phyloP scores from a whole-genome alignment of 306 rosid species.

The Herpetospermum pedunculosum region DNA sequence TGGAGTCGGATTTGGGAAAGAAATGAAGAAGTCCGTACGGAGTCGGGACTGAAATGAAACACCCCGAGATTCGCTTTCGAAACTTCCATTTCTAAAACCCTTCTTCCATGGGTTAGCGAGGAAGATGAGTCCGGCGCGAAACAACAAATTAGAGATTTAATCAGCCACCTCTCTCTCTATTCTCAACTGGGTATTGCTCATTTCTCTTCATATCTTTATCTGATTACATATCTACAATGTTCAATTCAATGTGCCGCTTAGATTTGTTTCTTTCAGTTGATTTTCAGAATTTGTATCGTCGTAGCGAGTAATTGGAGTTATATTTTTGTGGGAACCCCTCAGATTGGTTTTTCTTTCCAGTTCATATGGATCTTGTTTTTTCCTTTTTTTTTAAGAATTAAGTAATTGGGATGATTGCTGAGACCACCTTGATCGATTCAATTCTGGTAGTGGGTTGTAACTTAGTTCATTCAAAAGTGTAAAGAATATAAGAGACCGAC shows the following conservation, averaged over 20 bases:
- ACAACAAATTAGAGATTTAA: too few relatives aligned
- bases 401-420: not conserved
- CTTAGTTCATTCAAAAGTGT: not conserved
- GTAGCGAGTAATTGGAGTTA: not conserved
- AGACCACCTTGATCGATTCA: not conserved
- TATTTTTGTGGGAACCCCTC: not conserved
- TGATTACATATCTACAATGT: not conserved
- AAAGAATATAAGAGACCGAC: not conserved
- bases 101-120: too few relatives aligned
- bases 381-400: not conserved
- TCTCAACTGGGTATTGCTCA: not conserved
- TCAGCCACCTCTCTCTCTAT: too few relatives aligned
- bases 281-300: not conserved
- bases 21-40: too few relatives aligned
- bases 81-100: too few relatives aligned
- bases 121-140: too few relatives aligned
- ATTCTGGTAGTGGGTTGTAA: too few relatives aligned
- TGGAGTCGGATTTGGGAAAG: too few relatives aligned
- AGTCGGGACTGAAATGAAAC: too few relatives aligned
- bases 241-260: not conserved
- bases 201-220: not conserved
- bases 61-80: too few relatives aligned
- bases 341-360: not conserved
- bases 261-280: not conserved
- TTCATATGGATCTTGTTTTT: not conserved